Base-by-base conservation (phyloP, 73 alveolate species). In the Paramecium sonneborni region DNA sequence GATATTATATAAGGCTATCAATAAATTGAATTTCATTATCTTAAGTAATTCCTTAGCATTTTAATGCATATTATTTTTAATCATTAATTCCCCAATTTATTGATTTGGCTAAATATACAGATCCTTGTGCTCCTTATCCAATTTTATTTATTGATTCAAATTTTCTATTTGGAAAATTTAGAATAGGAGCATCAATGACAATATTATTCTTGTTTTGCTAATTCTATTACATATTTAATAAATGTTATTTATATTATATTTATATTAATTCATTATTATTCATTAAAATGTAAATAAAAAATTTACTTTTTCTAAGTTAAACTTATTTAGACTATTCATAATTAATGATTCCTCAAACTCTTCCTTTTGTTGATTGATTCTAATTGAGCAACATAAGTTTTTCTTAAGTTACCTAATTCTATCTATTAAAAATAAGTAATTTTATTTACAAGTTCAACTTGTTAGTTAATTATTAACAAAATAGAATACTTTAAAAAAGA, bases 311-410 rank as follows among this genome's bases (percentile, higher is more conserved):
- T 62, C 84, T 26, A 32, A 62, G 24, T 26, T 26, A 26, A 21
- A 62, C 30, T 1, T 62, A 62, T 32, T 62, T 1, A 10, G 82
- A 62, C 6, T 62, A 28, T 11, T 32, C 23, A 3, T 28, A 26
- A 24, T 62, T 44, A 1, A 28, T 20, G 11, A 24, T 62, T 24
- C 48, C 24, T 62, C 84, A 43, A 2, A 62, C 24, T 23, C 24
- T 62, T 23, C 24, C 84, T 62, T 32, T 72, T 72, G 34, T 72
- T 72, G n/a, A 72, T 72, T 12, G 86, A 72, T 38, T 72, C 86
- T 72, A 72, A 72, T 72, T 72, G 62, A 72, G 86, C 86, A 72
- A 5, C 57, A 72, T 35, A 5, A 72, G 18, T 35, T 72, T 72
- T 38, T 72, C 86, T 34, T 72, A 72, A 0, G 55, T 72, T 15